Evolutionary conservation across 306 rosid species (phyloP).

Genomic region (Prinsepia uniflora): DNA sequence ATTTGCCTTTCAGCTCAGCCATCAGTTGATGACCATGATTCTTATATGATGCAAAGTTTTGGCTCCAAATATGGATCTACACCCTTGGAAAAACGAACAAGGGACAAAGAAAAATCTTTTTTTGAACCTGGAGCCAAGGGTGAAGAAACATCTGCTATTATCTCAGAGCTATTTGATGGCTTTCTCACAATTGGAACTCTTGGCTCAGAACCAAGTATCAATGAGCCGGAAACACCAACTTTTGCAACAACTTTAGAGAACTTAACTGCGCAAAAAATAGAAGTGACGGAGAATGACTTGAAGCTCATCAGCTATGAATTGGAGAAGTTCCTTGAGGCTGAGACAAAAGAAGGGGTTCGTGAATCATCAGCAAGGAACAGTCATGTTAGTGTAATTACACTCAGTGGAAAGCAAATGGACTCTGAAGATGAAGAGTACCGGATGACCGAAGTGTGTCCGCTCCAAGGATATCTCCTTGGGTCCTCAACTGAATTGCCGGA

Average conservation of each 20-base stretch:
- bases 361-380: constrained; percentile 74
- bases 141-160: constrained; percentile 37
- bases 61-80: constrained; percentile 34
- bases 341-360: constrained; percentile 43
- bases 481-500: constrained; percentile 61
- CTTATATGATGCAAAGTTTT: constrained; percentile 42
- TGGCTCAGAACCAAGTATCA: constrained; percentile 49
- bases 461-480: constrained; percentile 80
- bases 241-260: constrained; percentile 59
- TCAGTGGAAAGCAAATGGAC: constrained; percentile 49
- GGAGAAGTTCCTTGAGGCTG: constrained; percentile 75
- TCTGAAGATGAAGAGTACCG: constrained; percentile 52
- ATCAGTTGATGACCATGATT: constrained; percentile 47
- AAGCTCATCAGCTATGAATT: constrained; percentile 64
- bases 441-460: constrained; percentile 65
- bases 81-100: constrained; percentile 33
- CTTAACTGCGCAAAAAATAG: constrained; percentile 34
- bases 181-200: constrained; percentile 93
- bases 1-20: constrained; percentile 54
- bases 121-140: constrained; percentile 33
- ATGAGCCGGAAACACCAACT: constrained; percentile 78
- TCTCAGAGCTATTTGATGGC: constrained; percentile 71
- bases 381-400: constrained; percentile 59
- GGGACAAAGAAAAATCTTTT: constrained; percentile 36
- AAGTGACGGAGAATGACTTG: constrained; percentile 65